Evolutionary conservation across 2,329 filamentous ascomycete species (phyloP).

Genomic region (Ascochyta pisi): DNA sequence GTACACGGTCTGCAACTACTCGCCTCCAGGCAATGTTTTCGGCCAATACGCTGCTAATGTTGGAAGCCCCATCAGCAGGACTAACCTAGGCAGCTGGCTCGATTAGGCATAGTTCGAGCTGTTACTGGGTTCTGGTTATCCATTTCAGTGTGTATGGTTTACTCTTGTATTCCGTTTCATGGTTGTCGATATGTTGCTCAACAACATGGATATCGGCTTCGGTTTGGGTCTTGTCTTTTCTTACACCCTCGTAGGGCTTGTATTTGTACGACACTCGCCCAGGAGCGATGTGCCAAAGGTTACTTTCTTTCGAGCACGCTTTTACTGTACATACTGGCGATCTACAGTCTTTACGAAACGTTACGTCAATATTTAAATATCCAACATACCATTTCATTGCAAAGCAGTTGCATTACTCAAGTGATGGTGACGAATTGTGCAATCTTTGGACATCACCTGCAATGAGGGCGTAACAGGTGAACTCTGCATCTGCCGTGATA

Average conservation of each 20-base stretch:
- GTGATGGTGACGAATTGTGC: neutral
- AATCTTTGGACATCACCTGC: too few species aligned
- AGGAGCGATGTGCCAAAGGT: neutral
- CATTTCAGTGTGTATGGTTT: neutral
- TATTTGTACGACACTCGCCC: neutral
- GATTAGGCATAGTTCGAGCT: conserved; percentile 31
- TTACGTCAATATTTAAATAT: neutral
- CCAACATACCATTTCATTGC: neutral
- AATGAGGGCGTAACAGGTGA: too few species aligned
- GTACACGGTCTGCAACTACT: conserved; percentile 87
- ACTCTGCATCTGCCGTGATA: too few species aligned
- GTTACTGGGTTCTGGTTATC: conserved; percentile 1
- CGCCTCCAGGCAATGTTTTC: conserved; percentile 66
- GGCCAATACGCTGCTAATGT: conserved; percentile 64
- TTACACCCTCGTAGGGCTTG: neutral
- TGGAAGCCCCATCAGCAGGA: conserved; percentile 41
- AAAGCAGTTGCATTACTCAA: neutral
- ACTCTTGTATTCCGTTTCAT: conserved; percentile 2
- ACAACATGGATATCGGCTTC: neutral
- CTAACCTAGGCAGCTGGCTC: conserved; percentile 35
- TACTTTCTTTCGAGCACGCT: neutral
- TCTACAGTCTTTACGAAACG: conserved; percentile 6
- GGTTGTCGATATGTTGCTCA: conserved; percentile 1
- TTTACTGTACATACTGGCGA: conserved; percentile 5
- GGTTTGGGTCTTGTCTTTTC: neutral